Evolutionary conservation across 2,329 filamentous ascomycete genomes (phyloP), one percentile per base, ranked within the genome.

Genomic region (Drechslerella coelobrocha): DNA sequence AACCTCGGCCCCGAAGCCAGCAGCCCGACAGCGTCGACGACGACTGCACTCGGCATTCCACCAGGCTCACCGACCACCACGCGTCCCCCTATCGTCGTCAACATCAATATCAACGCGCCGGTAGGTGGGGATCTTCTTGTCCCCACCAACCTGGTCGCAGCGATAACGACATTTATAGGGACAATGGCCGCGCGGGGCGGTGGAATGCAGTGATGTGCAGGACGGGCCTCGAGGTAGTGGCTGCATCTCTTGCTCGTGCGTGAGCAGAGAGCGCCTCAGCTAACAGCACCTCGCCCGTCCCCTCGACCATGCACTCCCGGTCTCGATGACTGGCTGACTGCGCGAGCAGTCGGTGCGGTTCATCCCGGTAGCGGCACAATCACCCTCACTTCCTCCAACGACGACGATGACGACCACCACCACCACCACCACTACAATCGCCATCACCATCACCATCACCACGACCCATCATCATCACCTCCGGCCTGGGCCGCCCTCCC

Each of bases 211-310:
- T 48, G 19, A 48, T 48, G 43, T 12, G 12, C 19, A 48, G 43
- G 43, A 48, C n/a, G 43, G 43, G 43, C 43, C 43, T 48, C 14
- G 43, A 48, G 43, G 43, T 48, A 48, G 43, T 14, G 12, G 19
- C 43, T 19, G 43, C 19, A 48, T 48, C 43, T 23, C 43, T 48
- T 48, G 43, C 43, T 48, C n/a, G 43, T 19, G 43, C 19, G 43
- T 48, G 43, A 48, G 43, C 43, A 48, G 19, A 48, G 43, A 48
- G 43, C 43, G 19, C 26, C 43, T 48, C 43, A 48, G 43, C n/a
- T 23, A 48, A 48, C 43, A 48, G 43, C 43, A 48, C 43, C 43
- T 48, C 43, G 43, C 43, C 43, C 43, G 43, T 48, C 43, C 43
- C n/a, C n/a, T n/a, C n/a, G n/a, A n/a, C n/a, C n/a, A n/a, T n/a